Base-by-base conservation (phyloP, 352 stramenopile species). In the Phytophthora rubi region DNA sequence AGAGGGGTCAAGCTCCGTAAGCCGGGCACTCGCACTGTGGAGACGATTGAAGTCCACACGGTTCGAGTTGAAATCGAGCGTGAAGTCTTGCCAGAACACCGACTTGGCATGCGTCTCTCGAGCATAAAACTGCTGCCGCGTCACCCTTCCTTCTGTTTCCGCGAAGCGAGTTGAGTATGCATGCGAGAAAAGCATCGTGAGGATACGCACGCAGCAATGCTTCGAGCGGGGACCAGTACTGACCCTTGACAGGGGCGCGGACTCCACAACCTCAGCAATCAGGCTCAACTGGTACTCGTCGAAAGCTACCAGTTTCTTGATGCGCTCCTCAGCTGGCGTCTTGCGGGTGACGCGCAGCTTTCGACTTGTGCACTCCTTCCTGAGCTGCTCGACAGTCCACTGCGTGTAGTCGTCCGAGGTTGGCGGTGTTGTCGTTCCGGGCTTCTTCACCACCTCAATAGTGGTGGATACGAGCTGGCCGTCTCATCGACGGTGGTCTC, bases 41-140 rank as follows among this genome's bases (percentile, higher is more conserved):
- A 65, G 47, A 26, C 18, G 2, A n/a, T 65, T 65, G 58, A 37
- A 65, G 45, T 65, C 32, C 10, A 45, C 28, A 15, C 58, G 45
- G 15, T 62, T 62, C 3, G 37, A 13, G 12, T 62, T 62, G 15
- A 62, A 53, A 2, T 37, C 55, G 0, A 13, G 7, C 10, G 58
- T 51, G 2, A 65, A n/a, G 10, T 65, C 47, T 16, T 21, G 58
- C 58, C 58, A 65, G 48, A 65, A 65, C 2, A n/a, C 9, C 28
- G 58, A 65, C 5, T 65, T 65, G 13, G 16, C 47, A 9, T 65
- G 28, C n/a, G 58, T 65, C 33, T 65, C 58, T 30, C 32, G 32
- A 16, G 58, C 47, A 28, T 65, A 48, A 15, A 65, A 32, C 32
- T 65, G 58, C 58, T 49, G 47, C 2, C 47, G 47, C 15, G 45